Base-by-base conservation (phyloP, 305 asterid species). In the Ilex paraguariensis region DNA sequence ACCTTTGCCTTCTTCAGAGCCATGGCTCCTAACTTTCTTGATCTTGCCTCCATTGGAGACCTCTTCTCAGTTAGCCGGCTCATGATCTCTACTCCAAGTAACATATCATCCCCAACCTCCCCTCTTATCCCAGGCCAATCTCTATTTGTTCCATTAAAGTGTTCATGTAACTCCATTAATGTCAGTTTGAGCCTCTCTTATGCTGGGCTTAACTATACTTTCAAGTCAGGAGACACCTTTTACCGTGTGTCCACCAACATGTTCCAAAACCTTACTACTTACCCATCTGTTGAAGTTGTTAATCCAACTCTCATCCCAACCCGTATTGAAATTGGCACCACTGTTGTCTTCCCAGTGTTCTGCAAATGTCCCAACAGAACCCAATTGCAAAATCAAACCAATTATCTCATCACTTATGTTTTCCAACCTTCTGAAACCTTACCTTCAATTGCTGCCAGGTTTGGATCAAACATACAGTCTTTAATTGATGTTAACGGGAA, bases 41-140 rank as follows among this genome's bases (percentile, higher is more conserved):
- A 90, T 57, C 63, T 93, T 17, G 99, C 96, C 65, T 66, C 90
- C 70, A 66, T 93, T 13, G 87, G 84, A 36, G 97, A 90, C 36
- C 93, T 90, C 36, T 90, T 93, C 82, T 73, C 95, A 16, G 70
- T 84, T 58, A 87, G 95, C 78, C 87, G 99, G 6, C 77, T 72
- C 57, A 64, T 64, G 84, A 93, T 93, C 7, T 72, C 97, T 0
- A 66, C 55, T 0, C 86, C 97, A 3, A 87, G 93, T 71, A 93
- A 79, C 40, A 80, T 93, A 33, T 75, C 91, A 5, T 39, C 71
- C 12, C 80, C 78, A 6, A 31, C 56, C 45, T 8, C 84, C 36
- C 72, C 88, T 13, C 87, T 93, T 44, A 39, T 64, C 54, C 77
- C 82, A 17, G 75, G 69, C 36, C 93, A 93, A 51, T 2, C 77